Evolutionary conservation across 305 asterid genomes (phyloP).

Genomic region (Petunia hybrid): DNA sequence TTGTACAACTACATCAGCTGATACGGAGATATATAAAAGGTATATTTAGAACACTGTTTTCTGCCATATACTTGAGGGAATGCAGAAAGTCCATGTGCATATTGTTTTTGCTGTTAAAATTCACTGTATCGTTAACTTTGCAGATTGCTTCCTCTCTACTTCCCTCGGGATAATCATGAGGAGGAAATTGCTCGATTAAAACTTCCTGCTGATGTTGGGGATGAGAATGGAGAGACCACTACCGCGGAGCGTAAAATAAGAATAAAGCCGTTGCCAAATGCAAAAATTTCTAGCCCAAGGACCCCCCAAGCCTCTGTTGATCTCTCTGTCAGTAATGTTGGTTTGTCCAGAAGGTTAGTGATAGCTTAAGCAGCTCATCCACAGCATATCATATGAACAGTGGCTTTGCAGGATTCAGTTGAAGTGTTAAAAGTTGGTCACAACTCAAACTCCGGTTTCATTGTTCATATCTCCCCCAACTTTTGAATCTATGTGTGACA

Average conservation of each 20-base stretch:
- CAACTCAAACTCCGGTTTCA: neutral
- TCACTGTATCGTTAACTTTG: neutral
- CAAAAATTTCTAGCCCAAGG: conserved; percentile 56
- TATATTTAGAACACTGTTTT: conserved; percentile 33
- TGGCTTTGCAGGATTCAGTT: neutral
- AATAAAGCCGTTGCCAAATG: conserved; percentile 82
- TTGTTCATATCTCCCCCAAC: neutral
- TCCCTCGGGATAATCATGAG: conserved; percentile 84
- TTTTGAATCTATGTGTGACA: neutral
- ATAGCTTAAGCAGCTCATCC: conserved; percentile 15
- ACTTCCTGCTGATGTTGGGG: conserved; percentile 97
- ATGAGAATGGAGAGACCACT: conserved; percentile 91
- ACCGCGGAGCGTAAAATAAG: conserved; percentile 89
- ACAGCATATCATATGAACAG: conserved; percentile 8
- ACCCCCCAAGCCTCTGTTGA: conserved; percentile 57
- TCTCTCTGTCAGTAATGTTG: conserved; percentile 67
- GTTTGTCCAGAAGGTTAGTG: conserved; percentile 72
- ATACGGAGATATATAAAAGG: conserved; percentile 95
- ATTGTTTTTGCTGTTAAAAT: neutral
- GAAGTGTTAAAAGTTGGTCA: conserved; percentile 4
- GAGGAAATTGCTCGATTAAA: conserved; percentile 75
- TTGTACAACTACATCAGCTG: conserved; percentile 75
- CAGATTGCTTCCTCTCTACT: conserved; percentile 95
- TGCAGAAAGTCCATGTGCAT: neutral
- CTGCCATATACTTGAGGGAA: conserved; percentile 15